Evolutionary conservation across 2,329 filamentous ascomycete genomes (phyloP).

Genomic region (Exophiala bonariae): DNA sequence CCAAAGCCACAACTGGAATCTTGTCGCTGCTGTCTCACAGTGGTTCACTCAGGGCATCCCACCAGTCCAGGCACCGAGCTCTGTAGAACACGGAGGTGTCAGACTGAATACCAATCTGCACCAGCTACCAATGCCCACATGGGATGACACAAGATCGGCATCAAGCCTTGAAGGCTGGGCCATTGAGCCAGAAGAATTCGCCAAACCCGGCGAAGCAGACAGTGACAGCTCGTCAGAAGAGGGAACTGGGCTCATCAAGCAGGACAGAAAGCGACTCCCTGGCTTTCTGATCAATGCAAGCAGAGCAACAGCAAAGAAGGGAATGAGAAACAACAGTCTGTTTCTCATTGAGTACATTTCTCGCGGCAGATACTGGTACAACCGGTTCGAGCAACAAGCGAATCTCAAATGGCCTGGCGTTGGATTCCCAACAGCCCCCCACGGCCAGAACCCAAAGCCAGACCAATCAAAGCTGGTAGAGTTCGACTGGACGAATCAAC

Average conservation of each 20-base stretch:
- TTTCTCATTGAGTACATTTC: slow-evolving; percentile 19
- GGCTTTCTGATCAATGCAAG: slow-evolving; percentile 6
- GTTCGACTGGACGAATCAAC: slow-evolving; percentile 20
- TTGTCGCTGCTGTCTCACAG: slow-evolving; percentile 10
- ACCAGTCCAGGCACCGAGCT: neutral
- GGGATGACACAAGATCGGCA: neutral
- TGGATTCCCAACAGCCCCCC: neutral
- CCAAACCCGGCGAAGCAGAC: neutral
- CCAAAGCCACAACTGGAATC: slow-evolving; percentile 9
- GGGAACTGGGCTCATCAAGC: neutral
- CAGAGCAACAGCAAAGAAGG: neutral
- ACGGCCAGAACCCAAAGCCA: neutral
- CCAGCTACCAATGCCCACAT: neutral
- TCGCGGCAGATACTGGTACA: slow-evolving; percentile 10
- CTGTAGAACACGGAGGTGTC: neutral
- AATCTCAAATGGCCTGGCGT: slow-evolving; percentile 1
- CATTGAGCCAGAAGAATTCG: neutral
- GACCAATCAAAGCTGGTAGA: neutral
- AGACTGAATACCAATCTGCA: neutral
- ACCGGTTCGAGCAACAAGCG: slow-evolving; percentile 6
- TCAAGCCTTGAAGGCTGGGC: neutral
- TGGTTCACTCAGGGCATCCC: slow-evolving; percentile 12
- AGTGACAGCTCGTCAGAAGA: neutral
- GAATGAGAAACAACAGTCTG: neutral
- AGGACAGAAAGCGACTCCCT: neutral